phyloP scores from a whole-genome alignment of 176 grass and related monocot genomes.

The Cenchrus purpureus region DNA sequence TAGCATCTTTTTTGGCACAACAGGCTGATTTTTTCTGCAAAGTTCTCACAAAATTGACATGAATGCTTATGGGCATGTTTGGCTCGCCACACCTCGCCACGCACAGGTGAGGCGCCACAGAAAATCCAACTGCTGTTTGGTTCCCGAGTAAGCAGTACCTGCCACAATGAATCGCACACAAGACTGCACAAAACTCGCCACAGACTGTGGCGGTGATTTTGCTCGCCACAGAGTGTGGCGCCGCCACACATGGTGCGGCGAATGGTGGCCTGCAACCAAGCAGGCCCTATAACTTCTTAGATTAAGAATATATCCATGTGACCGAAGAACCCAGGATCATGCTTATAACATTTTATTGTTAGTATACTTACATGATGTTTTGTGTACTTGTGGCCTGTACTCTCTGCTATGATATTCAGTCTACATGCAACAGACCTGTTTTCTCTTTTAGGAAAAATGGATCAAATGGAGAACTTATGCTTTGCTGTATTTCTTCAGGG shows the following conservation, averaged over 20 bases:
- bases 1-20: neutral
- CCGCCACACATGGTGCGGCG: too few species aligned
- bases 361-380: neutral
- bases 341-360: conserved; percentile 2
- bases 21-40: neutral
- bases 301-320: neutral
- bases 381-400: conserved; percentile 1
- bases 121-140: too few species aligned
- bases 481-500: conserved; percentile 59
- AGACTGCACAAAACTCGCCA: too few species aligned
- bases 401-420: conserved; percentile 16
- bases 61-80: neutral
- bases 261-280: too few species aligned
- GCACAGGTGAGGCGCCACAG: too few species aligned
- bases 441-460: conserved; percentile 36
- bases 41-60: neutral
- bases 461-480: conserved; percentile 36
- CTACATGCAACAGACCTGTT: conserved; percentile 2
- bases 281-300: neutral
- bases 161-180: too few species aligned
- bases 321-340: neutral
- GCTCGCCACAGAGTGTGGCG: too few species aligned
- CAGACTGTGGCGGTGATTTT: neutral
- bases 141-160: too few species aligned
- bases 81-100: too few species aligned